Base-by-base conservation (phyloP, 139 green algal species). In the Coelastrella sp. region DNA sequence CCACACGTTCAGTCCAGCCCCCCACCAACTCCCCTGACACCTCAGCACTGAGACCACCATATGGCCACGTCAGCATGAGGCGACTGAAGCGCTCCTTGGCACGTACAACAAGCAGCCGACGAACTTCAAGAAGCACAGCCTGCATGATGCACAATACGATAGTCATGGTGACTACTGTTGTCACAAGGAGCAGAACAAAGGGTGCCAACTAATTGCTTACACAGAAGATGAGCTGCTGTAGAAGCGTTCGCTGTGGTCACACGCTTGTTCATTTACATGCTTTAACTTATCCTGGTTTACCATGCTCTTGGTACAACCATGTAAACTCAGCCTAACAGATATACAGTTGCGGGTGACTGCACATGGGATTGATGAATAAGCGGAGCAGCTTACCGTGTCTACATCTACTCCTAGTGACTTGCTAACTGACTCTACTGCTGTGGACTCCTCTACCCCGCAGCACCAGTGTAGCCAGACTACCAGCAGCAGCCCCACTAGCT, bases 21-120 rank as follows among this genome's bases (percentile, higher is more conserved):
- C 92, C 94, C 53, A 96, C 90, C 57, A 94, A 75, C 11, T 96
- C 94, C 0, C 94, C 94, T 32, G 91, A 91, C 62, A 95, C 75
- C 64, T 92, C 82, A 30, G 94, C 93, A 32, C 77, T 84, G n/a
- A 91, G 60, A 0, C 92, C 94, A 21, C 90, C 91, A 66, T 96
- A 95, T 5, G 89, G 92, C 94, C 94, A 97, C 5, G 81, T 87
- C 62, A 96, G 79, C 74, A 90, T 77, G 30, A 90, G 75, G 37
- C 66, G 38, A 71, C 81, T 91, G 41, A 83, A 66, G 8, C 90
- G 91, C 51, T 92, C 90, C 32, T 86, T 78, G 0, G 74, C 90
- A 19, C 64, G 48, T 23, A 40, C 30, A 51, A 91, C 82, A 80
- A 96, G 87, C 73, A 83, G 80, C 23, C 89, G 74, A 0, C 92